Evolutionary conservation across 305 asterid genomes (phyloP), one percentile per base, ranked within the genome.

Genomic region (Nicotiana rustica): DNA sequence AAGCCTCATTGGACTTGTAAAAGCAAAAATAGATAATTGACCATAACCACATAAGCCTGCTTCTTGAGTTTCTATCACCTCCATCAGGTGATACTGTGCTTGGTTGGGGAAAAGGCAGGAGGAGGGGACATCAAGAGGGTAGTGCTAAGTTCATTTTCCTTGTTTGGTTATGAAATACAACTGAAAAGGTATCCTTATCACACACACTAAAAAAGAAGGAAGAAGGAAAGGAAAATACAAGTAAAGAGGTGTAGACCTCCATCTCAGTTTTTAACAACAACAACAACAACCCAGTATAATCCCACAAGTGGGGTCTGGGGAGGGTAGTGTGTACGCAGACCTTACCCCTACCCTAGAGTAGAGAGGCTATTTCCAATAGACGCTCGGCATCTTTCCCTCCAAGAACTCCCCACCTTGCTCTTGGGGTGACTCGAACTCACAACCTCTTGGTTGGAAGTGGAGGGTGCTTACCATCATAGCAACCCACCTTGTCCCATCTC

Each of bases 1-100:
- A 14, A 71, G 21, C 41, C 47, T 7, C 14, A 21, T 73, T 6
- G 62, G 79, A 71, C 41, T 71, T 73, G 75, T 67, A 67, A 67
- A 33, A 73, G 3, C 61, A 47, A 71, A 71, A 13, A 2, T 71
- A 4, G 0, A 47, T 47, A 47, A 6, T 47, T 47, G 41, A 44
- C 13, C 3, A 47, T 19, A 47, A 10, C 61, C 41, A 73, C 25
- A 6, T 13, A 21, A 73, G 44, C 75, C 49, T 33, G 38, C 25
- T 67, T 29, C 19, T 65, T n/a, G 6, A 65, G 29, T 65, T 4
- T 65, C 41, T 65, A 65, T 65, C 70, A 65, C 9, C 36, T 25
- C 55, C 76, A 68, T 68, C 4, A 68, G 17, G 56, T 68, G 77
- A 68, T 36, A 68, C 56, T 68, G 31, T 38, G 5, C 41, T 68